Evolutionary conservation across 352 stramenopile genomes (phyloP), one percentile per base, ranked within the genome.

Genomic region (Globisporangium camurandrum): DNA sequence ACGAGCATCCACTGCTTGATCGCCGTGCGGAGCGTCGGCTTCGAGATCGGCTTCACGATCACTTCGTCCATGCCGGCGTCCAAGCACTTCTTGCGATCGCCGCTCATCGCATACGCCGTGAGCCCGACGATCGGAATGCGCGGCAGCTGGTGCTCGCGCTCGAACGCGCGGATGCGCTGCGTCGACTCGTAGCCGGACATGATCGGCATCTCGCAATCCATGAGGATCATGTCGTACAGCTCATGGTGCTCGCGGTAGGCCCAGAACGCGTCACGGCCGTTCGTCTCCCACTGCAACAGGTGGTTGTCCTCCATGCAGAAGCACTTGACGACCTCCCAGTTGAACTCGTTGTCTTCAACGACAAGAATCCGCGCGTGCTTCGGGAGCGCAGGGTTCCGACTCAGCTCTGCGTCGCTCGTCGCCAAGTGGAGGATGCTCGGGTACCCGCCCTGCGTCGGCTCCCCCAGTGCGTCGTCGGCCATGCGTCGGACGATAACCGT

Each of bases 281-380:
- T 93, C 19, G 75, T 77, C 46, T 88, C 78, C 81, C 81, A 93
- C 46, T 90, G 81, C 19, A 93, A 53, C 11, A 88, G 47, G 49
- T 93, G 81, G 42, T 93, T 84, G 40, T 87, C 81, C 43, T 88
- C 71, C 41, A 71, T 75, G 48, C 86, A 86, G 47, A 88, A 93
- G 54, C 77, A 89, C 50, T 92, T 93, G 37, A 95, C 80, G 7
- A 95, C 82, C 63, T 95, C 82, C 84, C 82, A 93, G 41, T 95
- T 95, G 55, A 95, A 93, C 44, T 95, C 82, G 41, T 95, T 95
- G 60, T 95, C 84, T 67, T 95, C 84, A 7, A 90, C 81, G 10
- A 90, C 76, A 52, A 93, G 62, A 38, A 93, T 90, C 0, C 78
- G 69, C 37, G 81, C 80, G 52, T 87, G 71, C 8, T 77, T 82